A percentile compares a stretch with the other conserved stretches of the same genome.
Evolutionary conservation across 2,329 filamentous ascomycete genomes (phyloP).

Genomic region (Dothideomycetidae sp.): DNA sequence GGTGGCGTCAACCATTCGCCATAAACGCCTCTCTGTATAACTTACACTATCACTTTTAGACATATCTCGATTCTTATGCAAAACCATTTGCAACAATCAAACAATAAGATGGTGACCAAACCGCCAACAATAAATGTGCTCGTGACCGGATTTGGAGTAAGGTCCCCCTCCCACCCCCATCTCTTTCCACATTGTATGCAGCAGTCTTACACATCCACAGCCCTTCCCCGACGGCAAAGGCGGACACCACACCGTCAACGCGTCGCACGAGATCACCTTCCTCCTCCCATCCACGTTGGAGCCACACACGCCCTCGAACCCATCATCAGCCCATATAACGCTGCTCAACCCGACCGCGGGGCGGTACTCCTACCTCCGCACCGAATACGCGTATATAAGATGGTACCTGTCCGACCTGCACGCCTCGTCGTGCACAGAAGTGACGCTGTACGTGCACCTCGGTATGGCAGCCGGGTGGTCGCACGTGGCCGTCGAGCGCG

Average conservation of each 20-base stretch:
- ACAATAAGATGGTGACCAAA: too few relatives aligned
- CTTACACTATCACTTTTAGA: too few relatives aligned
- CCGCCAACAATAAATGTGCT: constrained; percentile 8
- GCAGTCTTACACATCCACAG: constrained; percentile 4
- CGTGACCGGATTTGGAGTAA: constrained; percentile 12
- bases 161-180: neutral
- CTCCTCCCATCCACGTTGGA: constrained; percentile 5
- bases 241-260: constrained; percentile 5
- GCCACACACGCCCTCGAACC: constrained; percentile 5
- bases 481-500: constrained; percentile 9
- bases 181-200: neutral
- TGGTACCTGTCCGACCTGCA: constrained; percentile 9
- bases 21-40: too few relatives aligned
- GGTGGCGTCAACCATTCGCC: too few relatives aligned
- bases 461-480: constrained; percentile 11
- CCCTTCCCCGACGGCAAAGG: constrained; percentile 9
- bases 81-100: too few relatives aligned
- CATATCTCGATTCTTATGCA: too few relatives aligned
- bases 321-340: constrained; percentile 3
- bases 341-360: constrained; percentile 11
- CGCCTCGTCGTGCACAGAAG: neutral
- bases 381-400: constrained; percentile 10
- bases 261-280: constrained; percentile 11
- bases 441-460: constrained; percentile 10
- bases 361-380: constrained; percentile 3